Conservation (phyloP, 345 rosid species). For the Combretum micranthum region DNA sequence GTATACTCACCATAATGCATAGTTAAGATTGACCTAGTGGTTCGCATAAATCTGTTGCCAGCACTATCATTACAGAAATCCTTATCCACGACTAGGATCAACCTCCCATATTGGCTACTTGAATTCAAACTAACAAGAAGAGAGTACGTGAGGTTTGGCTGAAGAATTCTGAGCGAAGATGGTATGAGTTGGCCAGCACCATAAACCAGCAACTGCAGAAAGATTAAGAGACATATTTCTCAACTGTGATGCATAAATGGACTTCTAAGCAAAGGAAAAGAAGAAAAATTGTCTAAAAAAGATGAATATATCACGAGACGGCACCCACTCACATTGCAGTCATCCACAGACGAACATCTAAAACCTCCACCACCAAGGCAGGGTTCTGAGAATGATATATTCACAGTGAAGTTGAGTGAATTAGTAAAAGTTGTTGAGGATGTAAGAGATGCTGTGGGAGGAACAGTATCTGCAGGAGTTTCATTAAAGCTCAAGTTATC, state of each 20-base stretch:
- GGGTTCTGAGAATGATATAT: slow-evolving; percentile 69
- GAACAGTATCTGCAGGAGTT: slow-evolving; percentile 58
- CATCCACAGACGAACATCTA: slow-evolving; percentile 61
- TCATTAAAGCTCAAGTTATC: not conserved
- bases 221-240: slow-evolving; percentile 7
- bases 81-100: slow-evolving; percentile 66
- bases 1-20: slow-evolving; percentile 68
- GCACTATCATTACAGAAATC: slow-evolving; percentile 64
- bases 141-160: slow-evolving; percentile 53
- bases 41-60: slow-evolving; percentile 66
- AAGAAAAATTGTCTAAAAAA: not conserved
- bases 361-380: slow-evolving; percentile 73
- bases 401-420: slow-evolving; percentile 62
- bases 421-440: slow-evolving; percentile 67
- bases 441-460: slow-evolving; percentile 66
- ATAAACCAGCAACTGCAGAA: slow-evolving; percentile 77
- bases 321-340: slow-evolving; percentile 88
- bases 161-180: slow-evolving; percentile 49
- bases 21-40: slow-evolving; percentile 52
- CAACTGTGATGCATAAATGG: not conserved
- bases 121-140: slow-evolving; percentile 63
- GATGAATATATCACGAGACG: slow-evolving; percentile 12
- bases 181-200: slow-evolving; percentile 87
- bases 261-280: not conserved
- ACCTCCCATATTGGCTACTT: slow-evolving; percentile 46